Evolutionary conservation across 2,329 filamentous ascomycete genomes (phyloP).

Genomic region (Fusarium sp.): DNA sequence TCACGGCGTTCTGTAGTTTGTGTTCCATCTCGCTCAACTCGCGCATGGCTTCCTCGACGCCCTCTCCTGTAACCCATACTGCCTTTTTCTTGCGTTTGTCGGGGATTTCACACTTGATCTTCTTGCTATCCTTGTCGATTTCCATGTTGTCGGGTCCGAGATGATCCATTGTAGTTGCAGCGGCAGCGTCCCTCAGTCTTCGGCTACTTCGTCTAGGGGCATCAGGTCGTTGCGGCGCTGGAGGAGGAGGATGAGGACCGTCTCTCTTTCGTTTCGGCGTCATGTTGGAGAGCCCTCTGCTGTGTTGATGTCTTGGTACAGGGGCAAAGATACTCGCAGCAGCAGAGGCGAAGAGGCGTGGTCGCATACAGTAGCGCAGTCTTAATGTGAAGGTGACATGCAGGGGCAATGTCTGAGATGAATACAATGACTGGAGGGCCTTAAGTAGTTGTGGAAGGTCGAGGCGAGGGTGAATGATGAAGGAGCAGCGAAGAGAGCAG

Average conservation of each 20-base stretch:
- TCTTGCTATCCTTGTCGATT: conserved; percentile 7
- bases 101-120: background rate
- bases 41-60: conserved; percentile 55
- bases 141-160: background rate
- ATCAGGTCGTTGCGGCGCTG: conserved; percentile 33
- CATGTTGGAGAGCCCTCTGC: conserved; percentile 45
- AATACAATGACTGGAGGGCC: background rate
- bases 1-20: conserved; percentile 56
- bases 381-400: background rate
- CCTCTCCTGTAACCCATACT: conserved; percentile 30
- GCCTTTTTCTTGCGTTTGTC: background rate
- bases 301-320: background rate
- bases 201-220: conserved; percentile 43
- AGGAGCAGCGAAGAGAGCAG: background rate
- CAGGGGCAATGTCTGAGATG: background rate
- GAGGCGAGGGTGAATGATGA: background rate
- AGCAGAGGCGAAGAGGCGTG: conserved; percentile 15
- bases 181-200: conserved; percentile 30
- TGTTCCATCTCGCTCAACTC: conserved; percentile 63
- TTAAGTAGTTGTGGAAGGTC: background rate
- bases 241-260: conserved; percentile 35
- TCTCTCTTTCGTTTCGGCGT: conserved; percentile 53
- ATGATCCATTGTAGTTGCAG: background rate
- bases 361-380: conserved; percentile 13
- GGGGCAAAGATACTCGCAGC: conserved; percentile 6